Conservation (phyloP, 352 stramenopile species). For the Plasmopara muralis region DNA sequence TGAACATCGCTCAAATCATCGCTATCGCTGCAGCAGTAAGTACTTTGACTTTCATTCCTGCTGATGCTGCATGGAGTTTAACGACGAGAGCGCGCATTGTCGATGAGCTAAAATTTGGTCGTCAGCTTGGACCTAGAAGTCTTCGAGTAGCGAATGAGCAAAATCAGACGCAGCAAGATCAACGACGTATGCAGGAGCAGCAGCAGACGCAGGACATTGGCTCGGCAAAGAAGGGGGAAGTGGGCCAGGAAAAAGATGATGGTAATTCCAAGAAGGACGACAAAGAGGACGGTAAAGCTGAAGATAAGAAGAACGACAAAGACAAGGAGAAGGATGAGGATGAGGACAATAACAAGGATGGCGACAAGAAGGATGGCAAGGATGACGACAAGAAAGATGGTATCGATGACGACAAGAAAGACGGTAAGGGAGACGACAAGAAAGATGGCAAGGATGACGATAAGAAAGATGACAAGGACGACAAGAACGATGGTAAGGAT, state of each 20-base stretch:
- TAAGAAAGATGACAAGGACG: neutral
- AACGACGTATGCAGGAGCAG: neutral
- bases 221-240: conserved; percentile 1
- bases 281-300: neutral
- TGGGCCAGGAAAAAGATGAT: conserved; percentile 1
- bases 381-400: neutral
- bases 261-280: neutral
- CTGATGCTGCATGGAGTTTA: conserved; percentile 5
- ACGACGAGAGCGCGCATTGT: too few species aligned
- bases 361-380: conserved; percentile 2
- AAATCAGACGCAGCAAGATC: conserved; percentile 10
- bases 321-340: neutral
- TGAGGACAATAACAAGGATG: neutral
- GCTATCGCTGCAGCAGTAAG: conserved; percentile 16
- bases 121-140: conserved; percentile 14
- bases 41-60: conserved; percentile 6
- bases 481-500: neutral
- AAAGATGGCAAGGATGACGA: conserved; percentile 1
- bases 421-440: neutral
- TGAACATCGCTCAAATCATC: conserved; percentile 27
- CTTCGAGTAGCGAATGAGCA: conserved; percentile 13
- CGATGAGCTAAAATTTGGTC: conserved; percentile 2
- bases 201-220: neutral
- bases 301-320: neutral
- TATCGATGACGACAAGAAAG: neutral